Evolutionary conservation across 2,329 filamentous ascomycete genomes (phyloP), one percentile per base, ranked within the genome.

Genomic region (Metarhizium anisopliae): DNA sequence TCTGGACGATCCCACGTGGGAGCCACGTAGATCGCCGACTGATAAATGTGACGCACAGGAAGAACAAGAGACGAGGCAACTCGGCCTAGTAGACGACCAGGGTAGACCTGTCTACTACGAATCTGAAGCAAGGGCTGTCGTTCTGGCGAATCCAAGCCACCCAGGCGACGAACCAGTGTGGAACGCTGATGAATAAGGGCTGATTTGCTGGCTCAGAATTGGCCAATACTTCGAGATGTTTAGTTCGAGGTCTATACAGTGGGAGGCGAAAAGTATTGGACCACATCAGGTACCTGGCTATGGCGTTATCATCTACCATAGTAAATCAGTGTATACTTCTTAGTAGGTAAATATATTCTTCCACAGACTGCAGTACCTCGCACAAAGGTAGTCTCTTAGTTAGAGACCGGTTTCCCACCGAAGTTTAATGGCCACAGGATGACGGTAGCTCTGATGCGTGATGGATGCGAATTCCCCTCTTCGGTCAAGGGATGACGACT

Each of bases 1-100:
- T 25, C 69, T 79, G 20, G 67, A 73, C 35, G 74, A 80, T 53
- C 68, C 70, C 2, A 63, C 63, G 4, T 80, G 76, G 77, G 63
- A 66, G 5, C 69, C 54, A 18, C 40, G 10, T 13, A 40, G 16
- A 13, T 14, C 25, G 2, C 18, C 20, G 8, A n/a, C 8, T 4
- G 35, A 20, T 45, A 18, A 13, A 16, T 29, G 25, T 40, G 18
- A 29, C 14, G 38, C 30, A 13, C 18, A 42, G 10, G 50, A 47
- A 11, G 50, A 55, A 25, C 13, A 11, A 18, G 56, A 56, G n/a
- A 50, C 50, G 8, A 47, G 30, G 13, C 40, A 38, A 5, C 55
- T 59, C 36, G 47, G 54, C 35, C 50, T 56, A 36, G 58, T 59
- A n/a, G 56, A 58, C 36, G 53, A 58, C n/a, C 45, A 56, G 38